Evolutionary conservation across 192 early-diverging fungal genomes (phyloP), one percentile per base, ranked within the genome.

Genomic region (Mortierella alpina): DNA sequence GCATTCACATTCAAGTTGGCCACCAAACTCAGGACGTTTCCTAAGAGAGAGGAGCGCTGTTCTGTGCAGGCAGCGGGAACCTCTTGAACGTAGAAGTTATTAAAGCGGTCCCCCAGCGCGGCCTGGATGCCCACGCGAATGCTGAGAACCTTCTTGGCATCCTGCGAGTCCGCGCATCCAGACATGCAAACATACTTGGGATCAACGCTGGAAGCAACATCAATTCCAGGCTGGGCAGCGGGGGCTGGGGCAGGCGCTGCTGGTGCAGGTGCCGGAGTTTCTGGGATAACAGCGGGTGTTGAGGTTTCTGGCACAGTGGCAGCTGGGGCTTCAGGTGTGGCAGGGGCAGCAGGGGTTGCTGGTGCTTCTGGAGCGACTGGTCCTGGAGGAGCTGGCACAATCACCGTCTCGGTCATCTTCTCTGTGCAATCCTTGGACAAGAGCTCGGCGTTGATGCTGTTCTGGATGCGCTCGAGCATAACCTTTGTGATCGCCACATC

Each of bases 371-470:
- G 31, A 31, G 31, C 31, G 31, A 31, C 31, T 31, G 31, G 31
- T 31, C 31, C 31, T 31, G 31, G 31, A 31, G 31, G 31, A 31
- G 31, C 31, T 3, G 51, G 68, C 1, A 50, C 56, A 49, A 80
- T 70, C 51, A 68, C 65, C 0, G 70, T 72, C 17, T 68, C 63
- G 66, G 70, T 80, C 77, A 80, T 80, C 53, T 72, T 80, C 55
- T 80, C 77, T 12, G 70, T 63, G 49, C 77, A 72, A 53, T 80
- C 77, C 70, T 72, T 80, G 70, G 77, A 72, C 41, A 80, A 45
- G 42, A 18, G 5, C 45, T 72, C 64, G 6, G 76, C 76, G 50
- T 79, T 63, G 59, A 79, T 51, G 15, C 61, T 60, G 4, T 42
- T 45, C 51, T 67, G 52, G 18, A 79, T 67, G 18, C 58, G 69